phyloP scores from a whole-genome alignment of 2,329 filamentous ascomycete genomes.

The Botrytis fabae region DNA sequence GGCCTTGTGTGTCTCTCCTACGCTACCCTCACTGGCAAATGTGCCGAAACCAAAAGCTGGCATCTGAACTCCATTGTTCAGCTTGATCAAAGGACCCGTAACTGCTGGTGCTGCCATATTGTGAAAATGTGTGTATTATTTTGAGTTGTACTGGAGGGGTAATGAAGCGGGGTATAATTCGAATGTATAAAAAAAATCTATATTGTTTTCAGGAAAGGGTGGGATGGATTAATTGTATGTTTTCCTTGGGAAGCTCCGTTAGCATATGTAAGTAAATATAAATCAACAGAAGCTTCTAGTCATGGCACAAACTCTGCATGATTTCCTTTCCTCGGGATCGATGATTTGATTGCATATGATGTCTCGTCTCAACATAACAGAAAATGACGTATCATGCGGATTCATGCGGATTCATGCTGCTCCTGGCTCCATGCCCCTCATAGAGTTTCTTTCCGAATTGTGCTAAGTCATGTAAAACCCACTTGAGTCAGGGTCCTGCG shows the following conservation, averaged over 20 bases:
- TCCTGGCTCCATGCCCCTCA: background rate
- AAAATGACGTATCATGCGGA: constrained; percentile 11
- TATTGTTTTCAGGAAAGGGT: background rate
- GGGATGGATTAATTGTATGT: constrained; percentile 3
- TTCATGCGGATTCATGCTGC: constrained; percentile 7
- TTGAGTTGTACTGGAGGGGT: background rate
- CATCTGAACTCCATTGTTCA: constrained; percentile 43
- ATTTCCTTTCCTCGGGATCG: constrained; percentile 1
- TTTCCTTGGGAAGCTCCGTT: background rate
- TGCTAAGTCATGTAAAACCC: constrained; percentile 7
- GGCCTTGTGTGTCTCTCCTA: constrained; percentile 45
- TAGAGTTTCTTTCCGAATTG: background rate
- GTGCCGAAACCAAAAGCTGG: constrained; percentile 48
- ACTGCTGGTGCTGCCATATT: constrained; percentile 37
- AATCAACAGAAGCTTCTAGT: constrained; percentile 17
- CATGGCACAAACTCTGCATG: background rate
- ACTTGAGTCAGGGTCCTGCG: constrained; percentile 12
- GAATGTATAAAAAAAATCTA: constrained; percentile 17
- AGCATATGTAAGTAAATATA: background rate
- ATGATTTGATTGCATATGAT: background rate
- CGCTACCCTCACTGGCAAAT: constrained; percentile 39
- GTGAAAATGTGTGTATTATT: constrained; percentile 7
- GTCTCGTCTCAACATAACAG: background rate
- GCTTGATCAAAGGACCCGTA: constrained; percentile 27
- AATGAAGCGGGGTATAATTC: constrained; percentile 15